Evolutionary conservation across 768 basidiomycete species (phyloP).

Genomic region (Lentinula guzmanii): DNA sequence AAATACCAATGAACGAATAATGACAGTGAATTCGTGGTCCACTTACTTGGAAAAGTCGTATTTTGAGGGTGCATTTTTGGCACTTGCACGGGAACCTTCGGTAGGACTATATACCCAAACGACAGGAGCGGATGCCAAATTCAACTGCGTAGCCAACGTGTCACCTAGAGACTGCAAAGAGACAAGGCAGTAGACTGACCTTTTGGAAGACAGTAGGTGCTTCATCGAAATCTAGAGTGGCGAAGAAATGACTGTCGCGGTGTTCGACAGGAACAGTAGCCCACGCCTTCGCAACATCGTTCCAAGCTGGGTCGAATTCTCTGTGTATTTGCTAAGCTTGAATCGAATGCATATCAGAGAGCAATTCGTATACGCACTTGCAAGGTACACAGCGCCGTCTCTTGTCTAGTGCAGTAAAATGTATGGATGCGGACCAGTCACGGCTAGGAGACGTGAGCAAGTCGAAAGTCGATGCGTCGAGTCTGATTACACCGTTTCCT

Average conservation of each 20-base stretch:
- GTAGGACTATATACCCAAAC: conserved; percentile 71
- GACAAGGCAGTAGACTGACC: conserved; percentile 31
- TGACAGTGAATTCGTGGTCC: conserved; percentile 11
- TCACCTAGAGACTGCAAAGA: not conserved
- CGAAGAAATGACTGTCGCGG: conserved; percentile 89
- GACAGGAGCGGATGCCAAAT: conserved; percentile 78
- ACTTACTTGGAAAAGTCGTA: conserved; percentile 75
- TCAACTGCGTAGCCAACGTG: conserved; percentile 52
- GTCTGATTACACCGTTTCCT: conserved; percentile 75
- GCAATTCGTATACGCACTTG: conserved; percentile 50
- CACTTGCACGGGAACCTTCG: conserved; percentile 61
- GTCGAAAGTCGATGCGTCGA: conserved; percentile 73
- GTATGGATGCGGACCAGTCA: conserved; percentile 82
- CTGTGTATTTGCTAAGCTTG: conserved; percentile 28
- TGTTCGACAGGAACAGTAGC: conserved; percentile 46
- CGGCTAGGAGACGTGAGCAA: conserved; percentile 70
- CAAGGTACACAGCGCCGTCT: conserved; percentile 88
- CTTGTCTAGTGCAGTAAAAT: conserved; percentile 82
- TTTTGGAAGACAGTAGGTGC: conserved; percentile 73
- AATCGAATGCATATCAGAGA: not conserved
- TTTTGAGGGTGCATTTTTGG: conserved; percentile 50
- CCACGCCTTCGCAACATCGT: conserved; percentile 85
- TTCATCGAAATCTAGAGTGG: conserved; percentile 81
- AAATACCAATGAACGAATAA: not conserved
- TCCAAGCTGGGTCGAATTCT: conserved; percentile 81